Percentiles rank a stretch among this genome's conserved stretches.
phyloP scores from a whole-genome alignment of 108 stramenopile species.

The Epithemia pelagica region DNA sequence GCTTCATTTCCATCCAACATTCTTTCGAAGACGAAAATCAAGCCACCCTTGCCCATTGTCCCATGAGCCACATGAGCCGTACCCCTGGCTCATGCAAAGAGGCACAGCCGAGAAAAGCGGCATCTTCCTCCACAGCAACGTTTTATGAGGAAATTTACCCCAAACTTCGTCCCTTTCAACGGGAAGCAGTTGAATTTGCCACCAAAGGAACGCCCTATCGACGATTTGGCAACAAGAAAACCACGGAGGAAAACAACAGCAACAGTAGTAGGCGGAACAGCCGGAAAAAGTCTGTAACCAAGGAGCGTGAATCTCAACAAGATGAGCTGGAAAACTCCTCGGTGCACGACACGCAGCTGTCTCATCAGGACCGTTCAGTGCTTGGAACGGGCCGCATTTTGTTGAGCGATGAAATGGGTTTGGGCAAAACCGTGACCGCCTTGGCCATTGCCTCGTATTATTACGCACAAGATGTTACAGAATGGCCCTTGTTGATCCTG shows the following conservation, averaged over 20 bases:
- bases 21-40: too few species aligned
- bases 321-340: too few species aligned
- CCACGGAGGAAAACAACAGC: too few species aligned
- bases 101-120: too few species aligned
- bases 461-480: slow-evolving; percentile 22
- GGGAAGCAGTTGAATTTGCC: slow-evolving; percentile 56
- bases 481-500: slow-evolving; percentile 87
- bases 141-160: slow-evolving; percentile 26
- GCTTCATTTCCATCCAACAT: too few species aligned
- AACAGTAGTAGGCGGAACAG: too few species aligned
- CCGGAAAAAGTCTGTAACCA: not conserved
- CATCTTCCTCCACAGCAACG: too few species aligned
- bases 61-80: too few species aligned
- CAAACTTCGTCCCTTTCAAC: slow-evolving; percentile 63
- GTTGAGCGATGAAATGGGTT: slow-evolving; percentile 90
- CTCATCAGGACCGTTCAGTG: slow-evolving; percentile 3
- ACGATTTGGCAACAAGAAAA: not conserved
- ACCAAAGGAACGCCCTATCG: slow-evolving; percentile 26
- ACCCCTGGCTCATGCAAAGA: too few species aligned
- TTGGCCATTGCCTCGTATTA: slow-evolving; percentile 68
- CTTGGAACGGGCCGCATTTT: slow-evolving; percentile 63
- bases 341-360: too few species aligned
- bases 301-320: too few species aligned
- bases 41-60: too few species aligned
- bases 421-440: slow-evolving; percentile 83